phyloP scores from a whole-genome alignment of 495 filamentous ascomycete genomes.

The Podospora bellae-mahoneyi region DNA sequence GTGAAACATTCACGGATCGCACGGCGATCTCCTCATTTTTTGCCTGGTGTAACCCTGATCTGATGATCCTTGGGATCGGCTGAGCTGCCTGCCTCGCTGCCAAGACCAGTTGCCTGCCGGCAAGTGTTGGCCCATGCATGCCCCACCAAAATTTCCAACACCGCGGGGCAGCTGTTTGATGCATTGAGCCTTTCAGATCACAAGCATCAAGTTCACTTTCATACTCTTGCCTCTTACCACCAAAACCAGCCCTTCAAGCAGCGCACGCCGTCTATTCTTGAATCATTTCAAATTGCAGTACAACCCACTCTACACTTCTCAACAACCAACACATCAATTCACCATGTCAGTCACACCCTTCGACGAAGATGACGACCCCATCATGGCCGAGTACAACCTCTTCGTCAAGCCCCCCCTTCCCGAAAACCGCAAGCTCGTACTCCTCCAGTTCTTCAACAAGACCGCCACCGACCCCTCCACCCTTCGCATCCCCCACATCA shows the following conservation, averaged over 20 bases:
- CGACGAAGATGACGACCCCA: conserved; percentile 42
- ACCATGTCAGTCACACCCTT: background rate
- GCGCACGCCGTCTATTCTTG: background rate
- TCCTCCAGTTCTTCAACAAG: conserved; percentile 45
- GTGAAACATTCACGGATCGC: background rate
- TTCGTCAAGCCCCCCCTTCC: conserved; percentile 46
- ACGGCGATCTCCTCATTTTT: background rate
- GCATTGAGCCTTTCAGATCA: background rate
- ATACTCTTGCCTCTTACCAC: background rate
- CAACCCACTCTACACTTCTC: background rate
- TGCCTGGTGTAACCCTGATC: background rate
- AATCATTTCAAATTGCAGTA: background rate
- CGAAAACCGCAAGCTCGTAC: conserved; percentile 41
- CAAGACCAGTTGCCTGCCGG: background rate
- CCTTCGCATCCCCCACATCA: conserved; percentile 30
- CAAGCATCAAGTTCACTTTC: background rate
- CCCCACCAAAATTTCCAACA: conserved; percentile 26
- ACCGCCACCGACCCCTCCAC: conserved; percentile 30
- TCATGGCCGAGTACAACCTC: conserved; percentile 47
- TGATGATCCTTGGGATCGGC: background rate
- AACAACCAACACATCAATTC: background rate
- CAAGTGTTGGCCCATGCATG: background rate
- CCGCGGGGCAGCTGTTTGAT: conserved; percentile 14
- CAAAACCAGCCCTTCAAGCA: background rate
- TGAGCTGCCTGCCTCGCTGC: background rate